Conservation (phyloP, 305 asterid species). For the Withania somnifera region DNA sequence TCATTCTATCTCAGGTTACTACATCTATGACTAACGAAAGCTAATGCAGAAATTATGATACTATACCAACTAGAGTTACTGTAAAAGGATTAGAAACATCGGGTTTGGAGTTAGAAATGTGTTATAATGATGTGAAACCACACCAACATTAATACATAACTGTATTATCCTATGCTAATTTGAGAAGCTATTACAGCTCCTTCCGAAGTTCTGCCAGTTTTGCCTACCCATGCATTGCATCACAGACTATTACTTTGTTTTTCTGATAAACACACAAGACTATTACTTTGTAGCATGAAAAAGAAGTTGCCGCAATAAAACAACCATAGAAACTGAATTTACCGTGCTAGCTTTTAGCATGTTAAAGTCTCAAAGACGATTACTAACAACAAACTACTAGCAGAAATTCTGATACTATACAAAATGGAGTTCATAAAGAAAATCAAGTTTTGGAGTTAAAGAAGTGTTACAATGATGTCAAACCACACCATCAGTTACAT, state of each 20-base stretch:
- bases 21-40: background rate
- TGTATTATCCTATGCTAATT: background rate
- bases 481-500: background rate
- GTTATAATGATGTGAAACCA: background rate
- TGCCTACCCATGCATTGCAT: slow-evolving; percentile 35
- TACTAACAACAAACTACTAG: background rate
- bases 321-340: background rate
- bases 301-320: background rate
- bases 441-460: background rate
- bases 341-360: background rate
- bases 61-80: background rate
- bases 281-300: slow-evolving; percentile 2
- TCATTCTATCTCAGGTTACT: background rate
- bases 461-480: background rate
- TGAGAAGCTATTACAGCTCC: slow-evolving; percentile 36
- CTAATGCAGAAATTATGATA: background rate
- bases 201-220: slow-evolving; percentile 89
- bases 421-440: background rate
- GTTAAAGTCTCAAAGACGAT: background rate
- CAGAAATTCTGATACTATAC: background rate
- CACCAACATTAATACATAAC: background rate
- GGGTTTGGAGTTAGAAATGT: background rate
- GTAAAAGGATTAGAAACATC: background rate
- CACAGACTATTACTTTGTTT: background rate
- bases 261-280: background rate